Base-by-base conservation (phyloP, 805 yeast genomes). In the Saccharomycopsis fibuligera region DNA sequence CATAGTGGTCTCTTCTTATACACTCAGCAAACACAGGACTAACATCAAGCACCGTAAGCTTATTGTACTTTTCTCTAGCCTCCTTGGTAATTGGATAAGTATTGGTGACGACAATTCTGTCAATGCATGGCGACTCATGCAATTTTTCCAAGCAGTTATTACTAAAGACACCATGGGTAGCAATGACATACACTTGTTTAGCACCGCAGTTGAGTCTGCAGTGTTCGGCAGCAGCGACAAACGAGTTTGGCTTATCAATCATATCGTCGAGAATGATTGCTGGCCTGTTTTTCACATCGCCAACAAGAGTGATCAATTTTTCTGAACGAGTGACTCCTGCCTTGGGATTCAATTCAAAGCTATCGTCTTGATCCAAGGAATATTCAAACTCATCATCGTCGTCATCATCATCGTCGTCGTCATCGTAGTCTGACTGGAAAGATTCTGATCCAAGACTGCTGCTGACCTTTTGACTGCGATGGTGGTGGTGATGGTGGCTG, bases 191-290 rank as follows among this genome's bases (percentile, higher is more conserved):
- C 24, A 93, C 96, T 50, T 79, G 75, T 59, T 82, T 84, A 53
- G 99, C 99, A 50, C 99, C 99, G 70, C 99, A 93, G 67, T 90
- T 91, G 67, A 86, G 74, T 57, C 95, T 78, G 64, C 95, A 79
- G 69, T 93, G 99, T 69, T 93, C 99, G 30, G 99, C 99, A 38
- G 99, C 99, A 27, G 97, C 91, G 55, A 93, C 85, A 63, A 90
- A 91, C 8, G 95, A 81, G 55, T 83, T 82, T 40, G 96, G 96
- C 63, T 93, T 88, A 64, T 93, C 99, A 59, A 93, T 84, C 95
- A 93, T 87, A 64, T 93, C 99, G 68, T 93, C 99, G 51, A 93
- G 74, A 52, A 93, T 86, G 57, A 93, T 86, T 17, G 97, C 98
- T 5, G 95, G 86, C 66, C 86, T 86, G 58, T 81, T 84, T 56